phyloP scores from a whole-genome alignment of 2,329 filamentous ascomycete genomes.

The Seiridium cupressi region DNA sequence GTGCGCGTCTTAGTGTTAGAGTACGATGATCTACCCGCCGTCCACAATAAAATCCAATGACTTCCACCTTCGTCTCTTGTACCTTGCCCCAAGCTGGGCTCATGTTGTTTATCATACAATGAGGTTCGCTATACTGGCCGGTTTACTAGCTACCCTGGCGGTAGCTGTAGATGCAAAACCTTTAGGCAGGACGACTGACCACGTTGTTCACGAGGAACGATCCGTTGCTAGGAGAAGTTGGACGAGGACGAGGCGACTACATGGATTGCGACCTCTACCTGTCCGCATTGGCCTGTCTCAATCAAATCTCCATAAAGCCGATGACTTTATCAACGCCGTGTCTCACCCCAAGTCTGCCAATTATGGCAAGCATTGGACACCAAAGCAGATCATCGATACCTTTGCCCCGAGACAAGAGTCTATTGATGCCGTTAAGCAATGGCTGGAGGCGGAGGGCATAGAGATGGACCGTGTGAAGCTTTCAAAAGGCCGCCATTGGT shows the following conservation, averaged over 20 bases:
- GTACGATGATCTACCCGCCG: neutral
- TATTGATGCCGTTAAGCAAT: conserved; percentile 48
- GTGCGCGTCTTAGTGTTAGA: neutral
- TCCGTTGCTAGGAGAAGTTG: conserved; percentile 19
- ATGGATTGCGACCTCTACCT: conserved; percentile 24
- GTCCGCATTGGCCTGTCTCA: conserved; percentile 44
- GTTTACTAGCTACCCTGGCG: conserved; percentile 27
- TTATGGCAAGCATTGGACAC: conserved; percentile 47
- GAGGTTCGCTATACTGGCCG: conserved; percentile 17
- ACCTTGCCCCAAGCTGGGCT: neutral
- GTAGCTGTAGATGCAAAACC: conserved; percentile 22
- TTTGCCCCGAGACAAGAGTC: conserved; percentile 42
- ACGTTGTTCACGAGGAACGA: conserved; percentile 33
- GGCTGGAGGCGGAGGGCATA: conserved; percentile 54
- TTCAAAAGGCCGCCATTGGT: conserved; percentile 50
- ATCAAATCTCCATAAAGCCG: conserved; percentile 42
- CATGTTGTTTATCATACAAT: conserved; percentile 11
- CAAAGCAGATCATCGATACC: conserved; percentile 38
- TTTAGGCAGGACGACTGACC: conserved; percentile 10
- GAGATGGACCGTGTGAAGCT: conserved; percentile 42
- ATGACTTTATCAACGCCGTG: conserved; percentile 41
- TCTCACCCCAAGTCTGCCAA: conserved; percentile 40
- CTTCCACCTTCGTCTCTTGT: neutral
- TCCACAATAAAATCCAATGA: neutral
- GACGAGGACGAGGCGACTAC: conserved; percentile 19